These are phyloP conservation scores for Mucor sp. DNA, from an alignment of 371 early-diverging fungal genomes.

Conservation along the genomic window DNA sequence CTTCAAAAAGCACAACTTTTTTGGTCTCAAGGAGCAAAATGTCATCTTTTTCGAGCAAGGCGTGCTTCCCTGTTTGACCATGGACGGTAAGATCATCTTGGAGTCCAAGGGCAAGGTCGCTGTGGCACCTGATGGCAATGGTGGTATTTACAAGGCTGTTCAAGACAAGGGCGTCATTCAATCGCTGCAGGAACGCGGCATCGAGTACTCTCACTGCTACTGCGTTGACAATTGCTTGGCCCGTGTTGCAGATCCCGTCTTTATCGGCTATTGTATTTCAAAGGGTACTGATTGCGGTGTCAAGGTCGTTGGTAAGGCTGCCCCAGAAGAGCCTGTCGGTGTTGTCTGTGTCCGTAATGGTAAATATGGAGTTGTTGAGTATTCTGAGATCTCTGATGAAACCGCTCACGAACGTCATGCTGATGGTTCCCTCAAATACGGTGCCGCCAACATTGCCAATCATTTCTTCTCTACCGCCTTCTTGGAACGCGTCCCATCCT, in stretches of 20 bases:
- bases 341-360: conserved; percentile 88
- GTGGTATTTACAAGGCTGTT: conserved; percentile 77
- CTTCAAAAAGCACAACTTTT: conserved; percentile 76
- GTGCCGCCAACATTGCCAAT: conserved; percentile 97
- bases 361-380: conserved; percentile 90
- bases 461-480: conserved; percentile 89
- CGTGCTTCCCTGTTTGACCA: conserved; percentile 75
- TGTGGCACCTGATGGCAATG: conserved; percentile 82
- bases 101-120: conserved; percentile 77
- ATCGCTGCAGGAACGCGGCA: conserved; percentile 56
- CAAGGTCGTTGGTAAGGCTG: conserved; percentile 87
- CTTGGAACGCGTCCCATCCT: conserved; percentile 75
- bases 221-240: conserved; percentile 96
- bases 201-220: conserved; percentile 84
- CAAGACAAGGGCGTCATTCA: conserved; percentile 62
- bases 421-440: conserved; percentile 73
- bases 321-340: conserved; percentile 93
- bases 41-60: conserved; percentile 4
- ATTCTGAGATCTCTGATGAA: conserved; percentile 86
- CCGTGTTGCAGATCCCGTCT: conserved; percentile 93
- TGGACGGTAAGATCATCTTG: conserved; percentile 86
- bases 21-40: conserved; percentile 63
- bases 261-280: conserved; percentile 76
- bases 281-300: conserved; percentile 87
- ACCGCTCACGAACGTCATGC: conserved; percentile 67